A percentile compares a stretch with the other conserved stretches of the same genome.
phyloP scores from a whole-genome alignment of 768 basidiomycete genomes.

The Antrodiella citrinella region DNA sequence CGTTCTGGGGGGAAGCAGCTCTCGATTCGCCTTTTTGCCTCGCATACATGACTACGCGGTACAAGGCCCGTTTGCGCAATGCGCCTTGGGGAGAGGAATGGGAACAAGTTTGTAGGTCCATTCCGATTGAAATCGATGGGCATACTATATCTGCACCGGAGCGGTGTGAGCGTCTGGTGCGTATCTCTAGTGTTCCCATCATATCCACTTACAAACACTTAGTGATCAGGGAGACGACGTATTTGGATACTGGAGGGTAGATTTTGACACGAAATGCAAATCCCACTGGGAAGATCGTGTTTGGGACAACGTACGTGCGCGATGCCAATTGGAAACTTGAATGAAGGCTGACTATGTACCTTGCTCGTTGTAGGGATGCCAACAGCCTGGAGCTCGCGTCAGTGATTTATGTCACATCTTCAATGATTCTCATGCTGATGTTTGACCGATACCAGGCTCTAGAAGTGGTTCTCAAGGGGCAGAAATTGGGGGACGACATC shows the following conservation, averaged over 20 bases:
- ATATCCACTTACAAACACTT: neutral
- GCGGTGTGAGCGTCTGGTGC: neutral
- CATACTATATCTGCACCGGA: neutral
- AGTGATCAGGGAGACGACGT: neutral
- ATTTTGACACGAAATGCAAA: neutral
- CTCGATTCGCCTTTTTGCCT: neutral
- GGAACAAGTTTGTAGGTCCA: too few species aligned
- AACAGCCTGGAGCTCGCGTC: neutral
- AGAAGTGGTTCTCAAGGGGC: neutral
- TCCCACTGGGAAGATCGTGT: too few species aligned
- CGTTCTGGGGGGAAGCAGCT: neutral
- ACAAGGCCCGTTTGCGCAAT: neutral
- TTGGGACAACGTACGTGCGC: too few species aligned
- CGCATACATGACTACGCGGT: neutral
- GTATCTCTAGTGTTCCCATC: neutral
- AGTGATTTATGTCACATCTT: neutral
- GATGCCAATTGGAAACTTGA: too few species aligned
- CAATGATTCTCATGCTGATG: neutral
- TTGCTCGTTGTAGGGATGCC: neutral
- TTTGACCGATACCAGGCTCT: neutral
- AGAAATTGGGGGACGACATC: neutral
- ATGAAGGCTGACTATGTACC: too few species aligned
- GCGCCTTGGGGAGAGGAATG: neutral
- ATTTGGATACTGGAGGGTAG: neutral
- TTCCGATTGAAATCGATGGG: neutral